phyloP scores from a whole-genome alignment of 225 moss, liverwort and hornwort genomes.

The Antitrichia curtipendula region DNA sequence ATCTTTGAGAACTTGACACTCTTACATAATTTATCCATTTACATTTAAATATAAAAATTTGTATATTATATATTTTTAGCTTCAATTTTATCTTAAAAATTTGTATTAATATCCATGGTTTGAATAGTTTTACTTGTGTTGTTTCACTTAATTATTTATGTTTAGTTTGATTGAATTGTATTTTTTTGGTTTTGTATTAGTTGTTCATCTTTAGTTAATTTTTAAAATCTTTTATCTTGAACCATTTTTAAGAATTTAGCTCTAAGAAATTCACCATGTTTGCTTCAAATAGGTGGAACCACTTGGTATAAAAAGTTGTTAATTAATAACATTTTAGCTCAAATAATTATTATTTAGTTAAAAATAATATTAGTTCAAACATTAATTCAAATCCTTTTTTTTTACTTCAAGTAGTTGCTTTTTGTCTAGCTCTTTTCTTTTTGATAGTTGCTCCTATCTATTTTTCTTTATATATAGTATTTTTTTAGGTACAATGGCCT shows the following conservation, averaged over 20 bases:
- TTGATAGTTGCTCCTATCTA: accelerated
- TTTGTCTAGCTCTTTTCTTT: background rate
- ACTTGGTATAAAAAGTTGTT: background rate
- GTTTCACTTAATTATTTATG: background rate
- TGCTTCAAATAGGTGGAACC: background rate
- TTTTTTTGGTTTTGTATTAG: background rate
- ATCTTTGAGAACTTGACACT: too few species aligned
- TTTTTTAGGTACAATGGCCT: background rate
- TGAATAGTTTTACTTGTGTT: background rate
- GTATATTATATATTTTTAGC: background rate
- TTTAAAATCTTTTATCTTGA: background rate
- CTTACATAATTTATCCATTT: background rate
- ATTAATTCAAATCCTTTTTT: background rate
- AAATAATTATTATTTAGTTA: background rate
- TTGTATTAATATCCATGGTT: background rate
- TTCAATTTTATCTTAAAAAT: background rate
- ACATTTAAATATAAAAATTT: background rate
- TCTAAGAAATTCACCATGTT: background rate
- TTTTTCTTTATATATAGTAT: background rate
- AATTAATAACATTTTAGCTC: background rate
- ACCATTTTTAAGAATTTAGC: background rate
- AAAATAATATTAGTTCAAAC: too few species aligned
- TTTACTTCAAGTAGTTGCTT: accelerated
- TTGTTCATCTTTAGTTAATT: background rate
- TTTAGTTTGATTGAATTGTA: background rate